phyloP scores from a whole-genome alignment of 305 asterid species.

The Rubia peregrina region DNA sequence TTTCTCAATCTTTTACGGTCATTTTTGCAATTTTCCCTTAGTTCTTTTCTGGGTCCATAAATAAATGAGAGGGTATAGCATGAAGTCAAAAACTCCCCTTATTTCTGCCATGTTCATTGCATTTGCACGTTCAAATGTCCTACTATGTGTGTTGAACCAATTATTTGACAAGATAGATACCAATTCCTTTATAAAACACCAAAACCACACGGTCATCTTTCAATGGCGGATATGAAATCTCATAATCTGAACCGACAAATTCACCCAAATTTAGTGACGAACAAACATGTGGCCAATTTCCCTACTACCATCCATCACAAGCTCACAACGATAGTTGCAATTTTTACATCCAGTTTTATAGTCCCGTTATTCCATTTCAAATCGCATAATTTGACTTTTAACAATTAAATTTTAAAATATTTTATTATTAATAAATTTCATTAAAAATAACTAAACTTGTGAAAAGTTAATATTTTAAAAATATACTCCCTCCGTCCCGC shows the following conservation, averaged over 20 bases:
- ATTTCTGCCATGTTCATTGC: conserved; percentile 7
- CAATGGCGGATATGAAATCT: background rate
- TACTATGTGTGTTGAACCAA: background rate
- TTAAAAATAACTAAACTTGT: too few species aligned
- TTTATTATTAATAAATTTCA: too few species aligned
- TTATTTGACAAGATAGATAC: conserved; percentile 2
- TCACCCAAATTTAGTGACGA: background rate
- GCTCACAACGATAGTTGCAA: too few species aligned
- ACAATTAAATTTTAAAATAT: too few species aligned
- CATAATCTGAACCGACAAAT: background rate
- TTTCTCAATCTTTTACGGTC: too few species aligned
- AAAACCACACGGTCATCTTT: conserved; percentile 2
- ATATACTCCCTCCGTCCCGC: too few species aligned
- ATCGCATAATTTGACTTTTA: too few species aligned
- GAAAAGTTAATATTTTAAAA: too few species aligned
- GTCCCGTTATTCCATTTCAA: too few species aligned
- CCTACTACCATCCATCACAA: background rate
- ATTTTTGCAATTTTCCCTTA: background rate
- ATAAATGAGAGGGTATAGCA: background rate
- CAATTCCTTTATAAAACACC: background rate
- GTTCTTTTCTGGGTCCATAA: background rate
- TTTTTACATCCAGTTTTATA: too few species aligned
- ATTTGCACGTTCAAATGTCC: conserved; percentile 2
- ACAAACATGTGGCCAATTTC: background rate
- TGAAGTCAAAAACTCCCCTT: conserved; percentile 6